Evolutionary conservation across 1,284 basidiomycete genomes (phyloP), one percentile per base, ranked within the genome.

Genomic region (Takashimella koratensis): DNA sequence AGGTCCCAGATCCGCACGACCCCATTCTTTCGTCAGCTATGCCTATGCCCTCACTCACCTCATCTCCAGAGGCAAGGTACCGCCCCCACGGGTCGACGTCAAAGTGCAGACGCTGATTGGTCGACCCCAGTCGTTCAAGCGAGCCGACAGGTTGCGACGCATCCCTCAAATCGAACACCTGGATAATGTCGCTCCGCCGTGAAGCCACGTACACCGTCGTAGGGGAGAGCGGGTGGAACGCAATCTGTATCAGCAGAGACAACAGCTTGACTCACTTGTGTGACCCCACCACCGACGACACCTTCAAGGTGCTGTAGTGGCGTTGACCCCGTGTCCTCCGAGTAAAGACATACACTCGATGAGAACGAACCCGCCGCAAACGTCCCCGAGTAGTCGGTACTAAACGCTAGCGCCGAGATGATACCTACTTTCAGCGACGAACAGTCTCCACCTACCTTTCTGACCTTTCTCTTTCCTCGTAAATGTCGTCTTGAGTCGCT

Each of bases 401-500:
- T 84, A 68, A 94, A 91, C 0, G 88, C 83, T 1, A 95, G 75
- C 0, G 90, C 78, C 3, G 91, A 91, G 48, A 95, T 81, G 54
- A 95, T 87, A 0, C 91, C 90, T 92, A 54, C 6, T 13, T 19
- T 42, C 19, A 48, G 20, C 3, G 10, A 8, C n/a, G 20, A n/a
- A 27, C 10, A 21, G 21, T 47, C 5, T 59, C 21, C 22, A 51
- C 59, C 8, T 59, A 86, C 91, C 91, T 81, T 90, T 92, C 52
- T 94, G 79, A 1, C 90, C 91, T 63, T 83, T 84, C 59, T 86
- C 89, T 65, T 86, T 87, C 68, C 86, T 86, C 0, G 84, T 86
- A 2, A 85, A 83, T 0, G 84, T 84, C 0, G 88, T 92, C n/a
- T 79, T 80, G 4, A 93, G 65, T 2, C 91, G 82, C 1, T 81